A percentile compares a stretch with the other conserved stretches of the same genome.
phyloP scores from a whole-genome alignment of 768 basidiomycete species.

The Piloderma croceum region DNA sequence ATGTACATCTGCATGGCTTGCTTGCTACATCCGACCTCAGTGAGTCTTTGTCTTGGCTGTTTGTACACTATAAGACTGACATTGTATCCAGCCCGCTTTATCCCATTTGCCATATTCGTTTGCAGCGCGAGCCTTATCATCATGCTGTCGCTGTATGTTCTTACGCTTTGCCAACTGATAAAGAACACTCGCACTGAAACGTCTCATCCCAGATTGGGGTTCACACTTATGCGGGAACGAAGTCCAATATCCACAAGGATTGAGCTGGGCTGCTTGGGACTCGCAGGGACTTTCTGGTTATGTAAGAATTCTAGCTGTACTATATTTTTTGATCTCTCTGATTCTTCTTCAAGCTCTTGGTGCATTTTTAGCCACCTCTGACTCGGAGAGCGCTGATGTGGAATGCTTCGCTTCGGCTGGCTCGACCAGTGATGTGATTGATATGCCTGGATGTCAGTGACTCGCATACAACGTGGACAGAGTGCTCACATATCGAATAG shows the following conservation, averaged over 20 bases:
- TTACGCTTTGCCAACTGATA: no score
- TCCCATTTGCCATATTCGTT: conserved; percentile 81
- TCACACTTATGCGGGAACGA: conserved; percentile 56
- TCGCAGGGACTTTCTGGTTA: conserved; percentile 75
- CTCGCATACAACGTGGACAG: neutral
- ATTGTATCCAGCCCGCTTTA: conserved; percentile 62
- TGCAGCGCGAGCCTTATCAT: conserved; percentile 66
- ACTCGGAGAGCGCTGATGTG: conserved; percentile 72
- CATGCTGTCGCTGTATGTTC: conserved; percentile 57
- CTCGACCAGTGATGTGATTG: conserved; percentile 45
- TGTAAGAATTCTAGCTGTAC: no score
- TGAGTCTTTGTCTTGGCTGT: conserved; percentile 29
- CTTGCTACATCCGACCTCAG: conserved; percentile 76
- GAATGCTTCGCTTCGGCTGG: conserved; percentile 66
- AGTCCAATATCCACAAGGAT: conserved; percentile 78
- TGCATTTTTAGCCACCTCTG: conserved; percentile 66
- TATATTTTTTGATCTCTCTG: no score
- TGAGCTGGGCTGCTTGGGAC: conserved; percentile 65
- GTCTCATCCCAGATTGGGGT: conserved; percentile 1
- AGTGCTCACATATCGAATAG: conserved; percentile 31
- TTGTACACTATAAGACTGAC: conserved; percentile 1
- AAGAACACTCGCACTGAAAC: no score
- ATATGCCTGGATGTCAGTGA: conserved; percentile 61
- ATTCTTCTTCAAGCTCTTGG: conserved; percentile 66
- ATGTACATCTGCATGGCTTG: conserved; percentile 68